Conservation (phyloP, 192 early-diverging fungal species). For the Coemansia umbellata region DNA sequence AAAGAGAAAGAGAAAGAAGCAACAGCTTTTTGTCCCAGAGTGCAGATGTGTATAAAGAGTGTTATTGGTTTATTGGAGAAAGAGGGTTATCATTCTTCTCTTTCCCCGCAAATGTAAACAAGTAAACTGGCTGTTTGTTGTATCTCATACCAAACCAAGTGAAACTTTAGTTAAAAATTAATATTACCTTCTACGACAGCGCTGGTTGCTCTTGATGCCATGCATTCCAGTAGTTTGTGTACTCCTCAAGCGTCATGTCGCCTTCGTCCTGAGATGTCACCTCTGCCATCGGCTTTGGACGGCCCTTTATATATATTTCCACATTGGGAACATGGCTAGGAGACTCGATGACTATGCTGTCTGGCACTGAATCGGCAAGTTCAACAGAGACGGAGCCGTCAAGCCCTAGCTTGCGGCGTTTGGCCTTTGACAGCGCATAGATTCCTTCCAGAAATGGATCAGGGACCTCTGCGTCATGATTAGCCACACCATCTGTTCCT, state of each 20-base stretch:
- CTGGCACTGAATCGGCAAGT: background rate
- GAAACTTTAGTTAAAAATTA: no score
- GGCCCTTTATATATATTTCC: slow-evolving; percentile 20
- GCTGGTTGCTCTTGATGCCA: slow-evolving; percentile 15
- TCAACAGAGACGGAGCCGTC: slow-evolving; percentile 14
- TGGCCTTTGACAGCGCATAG: slow-evolving; percentile 30
- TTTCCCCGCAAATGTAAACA: no score
- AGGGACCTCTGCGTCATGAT: slow-evolving; percentile 9
- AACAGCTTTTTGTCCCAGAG: no score
- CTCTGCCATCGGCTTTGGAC: slow-evolving; percentile 22
- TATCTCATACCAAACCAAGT: no score
- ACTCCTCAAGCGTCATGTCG: slow-evolving; percentile 34
- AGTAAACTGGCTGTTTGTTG: no score
- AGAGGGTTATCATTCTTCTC: no score
- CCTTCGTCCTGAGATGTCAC: slow-evolving; percentile 33
- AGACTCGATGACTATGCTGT: slow-evolving; percentile 1
- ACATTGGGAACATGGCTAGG: background rate
- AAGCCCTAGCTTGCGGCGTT: slow-evolving; percentile 40
- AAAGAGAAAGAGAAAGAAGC: no score
- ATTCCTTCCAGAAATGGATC: slow-evolving; percentile 33
- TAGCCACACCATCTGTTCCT: background rate
- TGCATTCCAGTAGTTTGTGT: slow-evolving; percentile 34
- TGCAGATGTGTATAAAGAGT: no score
- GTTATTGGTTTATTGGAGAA: no score
- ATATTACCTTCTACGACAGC: no score